Base-by-base conservation (phyloP, 192 early-diverging fungal species). In the Backusella liffmaniae region DNA sequence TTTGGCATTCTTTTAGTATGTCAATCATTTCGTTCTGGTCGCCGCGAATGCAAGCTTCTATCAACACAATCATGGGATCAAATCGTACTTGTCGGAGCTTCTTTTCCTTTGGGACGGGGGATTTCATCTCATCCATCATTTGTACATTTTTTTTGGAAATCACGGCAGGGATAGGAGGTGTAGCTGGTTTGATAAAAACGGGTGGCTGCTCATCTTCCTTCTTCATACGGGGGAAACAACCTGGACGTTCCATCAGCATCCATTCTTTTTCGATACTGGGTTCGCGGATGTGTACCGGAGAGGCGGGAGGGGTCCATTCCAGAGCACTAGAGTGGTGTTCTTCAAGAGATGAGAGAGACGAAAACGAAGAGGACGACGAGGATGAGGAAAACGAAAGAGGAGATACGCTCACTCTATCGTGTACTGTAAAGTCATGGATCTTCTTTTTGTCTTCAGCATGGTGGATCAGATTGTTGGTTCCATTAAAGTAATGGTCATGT, bases 1-100 rank as follows among this genome's bases (percentile, higher is more conserved):
- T 18, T 35, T 44, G 29, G 30, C 44, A 29, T 30, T 72, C 70
- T 30, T 72, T 44, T 29, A 73, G 26, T 21, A 65, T 65, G n/a
- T 73, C 72, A 21, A 18, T 65, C 21, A 73, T 23, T 62, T 73
- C 72, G 23, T 51, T 15, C 30, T 59, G 26, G 59, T 73, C 51
- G 12, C 72, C 72, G 13, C 72, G 72, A 62, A 65, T 56, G 37
- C 72, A 73, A 36, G 72, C 72, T 37, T 73, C 72, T 29, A 73
- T 62, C n/a, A 73, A 37, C 10, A 73, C 37, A 59, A 59, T 41
- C 56, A 62, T 53, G 35, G 72, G 72, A 34, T 59, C 53, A 39
- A 73, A 73, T 29, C 59, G 72, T 39, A 73, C 72, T 32, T 72
- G 70, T 46, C 70, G n/a, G 39, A 62, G 56, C 21, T 69, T 69